phyloP scores from a whole-genome alignment of 495 filamentous ascomycete genomes.

The Penicillium canariense region DNA sequence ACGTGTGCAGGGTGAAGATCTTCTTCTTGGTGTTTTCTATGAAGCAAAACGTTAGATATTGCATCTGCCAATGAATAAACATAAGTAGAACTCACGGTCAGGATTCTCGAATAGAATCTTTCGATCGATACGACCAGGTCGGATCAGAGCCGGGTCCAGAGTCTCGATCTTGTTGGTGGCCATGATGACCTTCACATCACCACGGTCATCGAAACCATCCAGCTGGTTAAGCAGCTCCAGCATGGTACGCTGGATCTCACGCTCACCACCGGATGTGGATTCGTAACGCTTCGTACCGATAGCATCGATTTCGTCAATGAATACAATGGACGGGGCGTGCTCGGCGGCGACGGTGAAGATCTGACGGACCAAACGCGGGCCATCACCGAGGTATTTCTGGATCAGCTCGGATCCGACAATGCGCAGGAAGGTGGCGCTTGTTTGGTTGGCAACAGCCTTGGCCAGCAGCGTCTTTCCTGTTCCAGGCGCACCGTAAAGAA shows the following conservation, averaged over 20 bases:
- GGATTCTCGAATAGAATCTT: conserved; percentile 99
- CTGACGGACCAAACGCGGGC: conserved; percentile 89
- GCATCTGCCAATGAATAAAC: neutral
- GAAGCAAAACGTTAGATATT: conserved; percentile 30
- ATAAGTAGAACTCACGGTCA: conserved; percentile 62
- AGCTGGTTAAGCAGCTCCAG: conserved; percentile 97
- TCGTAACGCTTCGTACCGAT: conserved; percentile 99
- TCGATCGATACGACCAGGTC: conserved; percentile 95
- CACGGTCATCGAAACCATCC: conserved; percentile 97
- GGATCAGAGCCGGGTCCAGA: conserved; percentile 92
- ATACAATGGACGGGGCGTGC: conserved; percentile 95
- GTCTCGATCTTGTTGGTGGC: conserved; percentile 99
- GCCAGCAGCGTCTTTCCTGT: conserved; percentile 97
- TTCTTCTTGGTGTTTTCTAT: conserved; percentile 97
- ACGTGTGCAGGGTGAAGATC: conserved; percentile 99
- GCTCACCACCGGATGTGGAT: conserved; percentile 92
- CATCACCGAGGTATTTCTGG: conserved; percentile 98
- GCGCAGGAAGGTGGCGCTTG: conserved; percentile 94
- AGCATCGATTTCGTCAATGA: conserved; percentile 99
- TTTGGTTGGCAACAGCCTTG: conserved; percentile 98
- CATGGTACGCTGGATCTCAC: conserved; percentile 98
- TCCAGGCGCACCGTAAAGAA: conserved; percentile 95
- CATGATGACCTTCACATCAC: conserved; percentile 99
- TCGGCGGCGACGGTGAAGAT: conserved; percentile 98
- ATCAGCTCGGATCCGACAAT: conserved; percentile 98